Conservation (phyloP, 176 grass and related monocot species). For the Bonia amplexicaulis region DNA sequence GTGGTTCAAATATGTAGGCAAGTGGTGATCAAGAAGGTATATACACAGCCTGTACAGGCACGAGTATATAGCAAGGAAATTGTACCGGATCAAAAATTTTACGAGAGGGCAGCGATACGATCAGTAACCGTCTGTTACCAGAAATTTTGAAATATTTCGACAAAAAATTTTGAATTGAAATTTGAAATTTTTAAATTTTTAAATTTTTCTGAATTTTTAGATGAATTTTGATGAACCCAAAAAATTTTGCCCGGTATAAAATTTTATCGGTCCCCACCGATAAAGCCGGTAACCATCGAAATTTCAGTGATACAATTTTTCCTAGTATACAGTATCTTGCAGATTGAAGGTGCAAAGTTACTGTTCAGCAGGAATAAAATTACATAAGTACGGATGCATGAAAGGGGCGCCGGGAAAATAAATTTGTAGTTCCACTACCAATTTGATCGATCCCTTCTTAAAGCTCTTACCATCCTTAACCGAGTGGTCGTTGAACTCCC, state of each 20-base stretch:
- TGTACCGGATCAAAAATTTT: too few relatives aligned
- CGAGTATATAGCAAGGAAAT: neutral
- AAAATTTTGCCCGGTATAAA: too few relatives aligned
- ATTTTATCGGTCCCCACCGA: too few relatives aligned
- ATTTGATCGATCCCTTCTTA: neutral
- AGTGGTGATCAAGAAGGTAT: neutral
- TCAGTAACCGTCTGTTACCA: too few relatives aligned
- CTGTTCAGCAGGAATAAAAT: neutral
- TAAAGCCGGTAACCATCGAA: too few relatives aligned
- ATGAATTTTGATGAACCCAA: too few relatives aligned
- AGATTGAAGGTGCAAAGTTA: neutral
- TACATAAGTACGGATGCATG: neutral
- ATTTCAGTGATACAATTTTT: too few relatives aligned
- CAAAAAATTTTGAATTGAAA: too few relatives aligned
- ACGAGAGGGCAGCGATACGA: too few relatives aligned
- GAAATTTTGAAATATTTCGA: too few relatives aligned
- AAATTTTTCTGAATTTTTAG: too few relatives aligned
- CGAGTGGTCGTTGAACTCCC: constrained; percentile 85
- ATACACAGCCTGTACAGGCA: neutral
- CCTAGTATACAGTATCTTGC: neutral
- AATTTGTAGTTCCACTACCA: neutral
- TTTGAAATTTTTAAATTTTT: too few relatives aligned
- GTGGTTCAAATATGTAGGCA: neutral
- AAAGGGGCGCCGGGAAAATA: neutral
- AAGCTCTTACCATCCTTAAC: constrained; percentile 77